Conservation (phyloP, 2,329 filamentous ascomycete genomes). For the Fusarium falciforme region DNA sequence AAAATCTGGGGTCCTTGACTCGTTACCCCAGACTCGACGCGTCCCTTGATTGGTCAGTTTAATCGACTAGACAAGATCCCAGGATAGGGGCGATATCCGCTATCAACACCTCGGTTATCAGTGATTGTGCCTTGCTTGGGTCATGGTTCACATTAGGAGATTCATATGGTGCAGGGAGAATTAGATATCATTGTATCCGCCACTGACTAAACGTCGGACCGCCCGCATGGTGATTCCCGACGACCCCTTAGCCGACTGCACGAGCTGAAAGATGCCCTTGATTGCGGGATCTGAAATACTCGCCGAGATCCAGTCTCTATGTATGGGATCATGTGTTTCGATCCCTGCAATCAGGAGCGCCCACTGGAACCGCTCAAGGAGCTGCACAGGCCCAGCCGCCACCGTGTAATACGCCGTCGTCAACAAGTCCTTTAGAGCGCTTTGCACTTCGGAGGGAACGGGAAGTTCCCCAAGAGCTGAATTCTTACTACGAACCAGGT, state of each 20-base stretch:
- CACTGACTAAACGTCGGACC: not conserved
- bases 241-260: conserved; percentile 12
- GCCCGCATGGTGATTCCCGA: not conserved
- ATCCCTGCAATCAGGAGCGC: conserved; percentile 30
- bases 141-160: not conserved
- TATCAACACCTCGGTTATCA: not conserved
- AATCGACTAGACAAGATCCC: conserved; percentile 14
- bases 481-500: conserved; percentile 2
- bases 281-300: conserved; percentile 36
- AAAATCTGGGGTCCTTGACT: conserved; percentile 12
- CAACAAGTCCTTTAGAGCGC: not conserved
- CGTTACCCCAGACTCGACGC: conserved; percentile 4
- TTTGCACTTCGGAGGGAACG: not conserved
- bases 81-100: not conserved
- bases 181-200: not conserved
- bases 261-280: conserved; percentile 15
- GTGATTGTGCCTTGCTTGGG: too few relatives aligned
- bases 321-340: conserved; percentile 32
- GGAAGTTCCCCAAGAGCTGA: not conserved
- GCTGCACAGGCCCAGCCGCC: conserved; percentile 14
- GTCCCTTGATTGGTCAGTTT: conserved; percentile 11
- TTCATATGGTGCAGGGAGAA: not conserved
- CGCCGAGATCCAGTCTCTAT: conserved; percentile 32
- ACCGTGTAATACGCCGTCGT: conserved; percentile 15
- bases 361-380: conserved; percentile 25